These are phyloP conservation scores for Vigna trinervia DNA, from an alignment of 306 rosid genomes.

Conservation along the genomic window DNA sequence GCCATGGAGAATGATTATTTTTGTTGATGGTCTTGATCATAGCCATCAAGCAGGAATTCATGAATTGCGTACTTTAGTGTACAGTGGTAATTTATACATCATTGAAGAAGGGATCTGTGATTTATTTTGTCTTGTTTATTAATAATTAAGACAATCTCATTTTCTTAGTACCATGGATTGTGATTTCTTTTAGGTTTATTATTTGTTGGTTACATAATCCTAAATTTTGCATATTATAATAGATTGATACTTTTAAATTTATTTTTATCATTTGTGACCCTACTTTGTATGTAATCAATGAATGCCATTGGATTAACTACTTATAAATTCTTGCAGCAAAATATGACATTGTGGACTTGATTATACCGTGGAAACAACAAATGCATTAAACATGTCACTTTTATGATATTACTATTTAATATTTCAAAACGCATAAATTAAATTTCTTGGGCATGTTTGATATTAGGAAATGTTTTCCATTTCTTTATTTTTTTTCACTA, in stretches of 20 bases:
- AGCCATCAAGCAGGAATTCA: background rate
- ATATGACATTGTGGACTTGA: constrained; percentile 91
- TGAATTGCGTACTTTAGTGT: background rate
- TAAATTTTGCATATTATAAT: background rate
- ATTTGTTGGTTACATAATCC: background rate
- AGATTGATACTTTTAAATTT: constrained; percentile 19
- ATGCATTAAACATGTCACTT: constrained; percentile 39
- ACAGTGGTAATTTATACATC: background rate
- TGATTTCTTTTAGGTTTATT: background rate
- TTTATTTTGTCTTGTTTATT: constrained; percentile 4
- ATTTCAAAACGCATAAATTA: constrained; percentile 24
- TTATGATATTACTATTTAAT: background rate
- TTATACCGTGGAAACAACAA: constrained; percentile 89
- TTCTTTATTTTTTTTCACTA: background rate
- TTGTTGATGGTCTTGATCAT: constrained; percentile 12
- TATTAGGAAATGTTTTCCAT: background rate
- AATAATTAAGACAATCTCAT: background rate
- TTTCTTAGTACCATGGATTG: background rate
- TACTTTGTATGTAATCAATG: constrained; percentile 12
- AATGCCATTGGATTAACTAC: constrained; percentile 32
- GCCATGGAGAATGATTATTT: constrained; percentile 1
- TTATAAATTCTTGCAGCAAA: constrained; percentile 69
- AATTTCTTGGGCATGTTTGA: constrained; percentile 12
- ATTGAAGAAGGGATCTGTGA: constrained; percentile 16
- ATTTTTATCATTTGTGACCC: constrained; percentile 16